Evolutionary conservation across 768 basidiomycete genomes (phyloP).

Genomic region (Xerocomellus intermedius): DNA sequence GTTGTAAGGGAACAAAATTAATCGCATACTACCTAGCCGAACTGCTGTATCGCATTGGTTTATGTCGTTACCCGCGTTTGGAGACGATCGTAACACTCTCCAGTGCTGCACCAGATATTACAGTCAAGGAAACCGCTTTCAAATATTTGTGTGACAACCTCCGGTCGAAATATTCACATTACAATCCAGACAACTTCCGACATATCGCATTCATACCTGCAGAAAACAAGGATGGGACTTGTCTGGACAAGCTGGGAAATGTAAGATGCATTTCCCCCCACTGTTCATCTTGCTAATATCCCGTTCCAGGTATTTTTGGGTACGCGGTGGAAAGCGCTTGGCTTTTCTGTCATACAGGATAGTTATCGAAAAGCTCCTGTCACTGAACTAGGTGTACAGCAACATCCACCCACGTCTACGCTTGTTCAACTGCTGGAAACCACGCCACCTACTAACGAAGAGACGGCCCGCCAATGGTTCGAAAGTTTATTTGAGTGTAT

Average conservation of each 20-base stretch:
- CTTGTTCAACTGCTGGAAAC: slow-evolving; percentile 55
- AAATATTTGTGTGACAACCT: slow-evolving; percentile 53
- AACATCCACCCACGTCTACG: slow-evolving; percentile 59
- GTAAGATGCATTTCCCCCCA: background rate
- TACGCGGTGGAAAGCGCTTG: slow-evolving; percentile 52
- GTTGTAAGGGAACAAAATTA: no score
- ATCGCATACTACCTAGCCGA: no score
- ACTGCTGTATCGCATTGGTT: background rate
- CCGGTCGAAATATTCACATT: background rate
- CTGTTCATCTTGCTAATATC: no score
- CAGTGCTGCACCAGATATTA: slow-evolving; percentile 33
- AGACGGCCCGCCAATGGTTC: slow-evolving; percentile 62
- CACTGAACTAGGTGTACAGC: slow-evolving; percentile 60
- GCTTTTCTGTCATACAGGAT: slow-evolving; percentile 64
- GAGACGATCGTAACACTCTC: slow-evolving; percentile 55
- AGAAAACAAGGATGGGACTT: background rate
- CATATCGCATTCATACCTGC: slow-evolving; percentile 1
- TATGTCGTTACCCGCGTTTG: slow-evolving; percentile 53
- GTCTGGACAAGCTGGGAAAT: background rate
- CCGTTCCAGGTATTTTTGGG: slow-evolving; percentile 5
- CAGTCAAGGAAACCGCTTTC: slow-evolving; percentile 56
- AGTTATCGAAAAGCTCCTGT: slow-evolving; percentile 43
- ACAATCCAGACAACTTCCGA: slow-evolving; percentile 51
- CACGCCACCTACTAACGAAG: slow-evolving; percentile 50
- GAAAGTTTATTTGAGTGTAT: slow-evolving; percentile 57